Percentiles rank a stretch among this genome's conserved stretches.
phyloP scores from a whole-genome alignment of 306 rosid species.

The Cyclanthera cordifolia region DNA sequence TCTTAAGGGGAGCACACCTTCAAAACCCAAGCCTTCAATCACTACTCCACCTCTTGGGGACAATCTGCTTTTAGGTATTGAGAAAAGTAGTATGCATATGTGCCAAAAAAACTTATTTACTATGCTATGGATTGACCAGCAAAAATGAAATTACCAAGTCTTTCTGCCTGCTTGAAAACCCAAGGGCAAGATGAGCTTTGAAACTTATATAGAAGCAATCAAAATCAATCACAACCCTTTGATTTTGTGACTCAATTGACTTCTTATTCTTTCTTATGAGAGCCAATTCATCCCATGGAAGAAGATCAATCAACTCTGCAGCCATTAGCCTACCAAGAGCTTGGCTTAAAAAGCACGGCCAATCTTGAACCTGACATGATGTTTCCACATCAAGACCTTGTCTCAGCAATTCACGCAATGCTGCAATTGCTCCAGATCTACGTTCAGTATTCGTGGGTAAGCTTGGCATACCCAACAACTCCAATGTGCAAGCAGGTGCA shows the following conservation, averaged over 20 bases:
- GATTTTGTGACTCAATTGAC: constrained; percentile 88
- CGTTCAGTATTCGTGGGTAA: constrained; percentile 62
- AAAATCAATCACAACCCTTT: constrained; percentile 67
- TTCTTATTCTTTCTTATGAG: constrained; percentile 74
- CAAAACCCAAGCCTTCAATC: no score
- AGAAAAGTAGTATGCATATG: not conserved
- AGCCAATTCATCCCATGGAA: constrained; percentile 77
- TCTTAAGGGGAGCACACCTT: no score
- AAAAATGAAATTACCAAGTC: constrained; percentile 54
- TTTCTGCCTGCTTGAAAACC: constrained; percentile 70
- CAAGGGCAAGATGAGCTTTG: constrained; percentile 72
- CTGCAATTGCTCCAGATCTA: constrained; percentile 81
- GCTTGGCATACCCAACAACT: constrained; percentile 62
- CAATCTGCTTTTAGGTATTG: not conserved
- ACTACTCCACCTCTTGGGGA: no score
- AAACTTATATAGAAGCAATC: constrained; percentile 64
- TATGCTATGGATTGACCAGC: constrained; percentile 14
- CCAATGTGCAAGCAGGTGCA: constrained; percentile 94
- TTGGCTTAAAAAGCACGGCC: constrained; percentile 86
- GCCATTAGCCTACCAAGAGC: constrained; percentile 66
- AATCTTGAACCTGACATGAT: constrained; percentile 77
- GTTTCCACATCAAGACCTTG: constrained; percentile 91
- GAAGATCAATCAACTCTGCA: constrained; percentile 77
- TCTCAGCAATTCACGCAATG: constrained; percentile 81
- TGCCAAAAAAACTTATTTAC: not conserved